A percentile compares a stretch with the other conserved stretches of the same genome.
Evolutionary conservation across 2,329 filamentous ascomycete genomes (phyloP).

Genomic region (Xylaria sp.): DNA sequence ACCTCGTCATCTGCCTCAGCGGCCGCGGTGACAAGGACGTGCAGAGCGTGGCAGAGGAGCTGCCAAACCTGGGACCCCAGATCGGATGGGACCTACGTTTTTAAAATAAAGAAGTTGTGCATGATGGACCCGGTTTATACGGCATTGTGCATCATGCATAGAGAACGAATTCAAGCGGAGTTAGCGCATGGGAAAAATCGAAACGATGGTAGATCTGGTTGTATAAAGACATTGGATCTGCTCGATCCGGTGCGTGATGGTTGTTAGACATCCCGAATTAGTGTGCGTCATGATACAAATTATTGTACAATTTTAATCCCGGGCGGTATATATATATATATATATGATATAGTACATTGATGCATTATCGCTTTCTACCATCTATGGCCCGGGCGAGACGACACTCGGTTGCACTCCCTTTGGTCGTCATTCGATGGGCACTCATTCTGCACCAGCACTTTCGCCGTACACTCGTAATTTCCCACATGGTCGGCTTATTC

Average conservation of each 20-base stretch:
- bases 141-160: background rate
- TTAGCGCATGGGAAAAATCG: conserved; percentile 32
- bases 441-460: background rate
- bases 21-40: conserved; percentile 98
- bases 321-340: conserved; percentile 42
- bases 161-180: conserved; percentile 30
- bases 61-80: conserved; percentile 86
- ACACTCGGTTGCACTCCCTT: background rate
- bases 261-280: conserved; percentile 29
- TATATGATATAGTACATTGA: conserved; percentile 48
- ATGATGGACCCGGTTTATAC: background rate
- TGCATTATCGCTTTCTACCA: background rate
- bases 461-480: too few relatives aligned
- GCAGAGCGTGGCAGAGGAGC: conserved; percentile 94
- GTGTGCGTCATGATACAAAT: conserved; percentile 36
- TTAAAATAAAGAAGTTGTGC: conserved; percentile 47
- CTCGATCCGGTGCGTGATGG: conserved; percentile 1
- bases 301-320: conserved; percentile 37
- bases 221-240: conserved; percentile 17
- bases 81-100: conserved; percentile 81
- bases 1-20: conserved; percentile 92
- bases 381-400: background rate
- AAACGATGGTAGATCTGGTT: conserved; percentile 8
- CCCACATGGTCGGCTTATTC: conserved; percentile 5
- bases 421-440: background rate